Conservation (phyloP, 768 basidiomycete genomes). For the Chalciporus sphaerocephalus region DNA sequence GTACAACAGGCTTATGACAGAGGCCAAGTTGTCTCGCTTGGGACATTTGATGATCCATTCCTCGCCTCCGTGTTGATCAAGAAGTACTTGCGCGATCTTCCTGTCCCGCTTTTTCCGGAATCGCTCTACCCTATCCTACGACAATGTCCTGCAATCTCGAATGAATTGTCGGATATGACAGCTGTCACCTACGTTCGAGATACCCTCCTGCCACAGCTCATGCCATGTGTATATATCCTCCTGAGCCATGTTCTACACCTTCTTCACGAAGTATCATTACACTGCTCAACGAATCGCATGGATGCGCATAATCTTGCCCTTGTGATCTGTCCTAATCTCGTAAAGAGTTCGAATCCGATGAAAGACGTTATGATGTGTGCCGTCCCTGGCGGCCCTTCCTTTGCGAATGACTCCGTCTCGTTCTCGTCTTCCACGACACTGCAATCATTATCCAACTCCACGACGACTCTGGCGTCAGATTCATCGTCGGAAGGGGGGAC, state of each 20-base stretch:
- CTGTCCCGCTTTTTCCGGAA: conserved; percentile 75
- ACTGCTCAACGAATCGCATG: conserved; percentile 68
- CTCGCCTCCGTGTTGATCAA: conserved; percentile 83
- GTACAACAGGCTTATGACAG: conserved; percentile 83
- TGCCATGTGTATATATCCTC: conserved; percentile 68
- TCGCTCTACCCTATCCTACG: conserved; percentile 58
- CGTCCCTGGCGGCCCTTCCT: conserved; percentile 47
- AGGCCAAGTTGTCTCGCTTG: conserved; percentile 74
- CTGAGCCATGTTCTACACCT: conserved; percentile 65
- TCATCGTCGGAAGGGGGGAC: conserved; percentile 44
- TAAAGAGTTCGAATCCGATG: conserved; percentile 61
- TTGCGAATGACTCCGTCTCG: conserved; percentile 29
- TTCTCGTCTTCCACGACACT: conserved; percentile 12
- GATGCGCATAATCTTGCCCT: conserved; percentile 79
- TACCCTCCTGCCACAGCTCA: conserved; percentile 59
- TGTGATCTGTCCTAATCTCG: conserved; percentile 75
- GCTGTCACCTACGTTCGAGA: conserved; percentile 66
- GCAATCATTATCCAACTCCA: conserved; percentile 1
- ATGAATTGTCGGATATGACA: conserved; percentile 52
- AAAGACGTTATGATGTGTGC: conserved; percentile 73
- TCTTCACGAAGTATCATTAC: conserved; percentile 72
- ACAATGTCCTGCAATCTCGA: conserved; percentile 59
- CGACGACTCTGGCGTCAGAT: conserved; percentile 22
- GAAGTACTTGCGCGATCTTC: conserved; percentile 79
- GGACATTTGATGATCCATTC: conserved; percentile 72